Evolutionary conservation across 257 asterid genomes (phyloP), one percentile per base, ranked within the genome.

Genomic region (Salvia rosmarinus): DNA sequence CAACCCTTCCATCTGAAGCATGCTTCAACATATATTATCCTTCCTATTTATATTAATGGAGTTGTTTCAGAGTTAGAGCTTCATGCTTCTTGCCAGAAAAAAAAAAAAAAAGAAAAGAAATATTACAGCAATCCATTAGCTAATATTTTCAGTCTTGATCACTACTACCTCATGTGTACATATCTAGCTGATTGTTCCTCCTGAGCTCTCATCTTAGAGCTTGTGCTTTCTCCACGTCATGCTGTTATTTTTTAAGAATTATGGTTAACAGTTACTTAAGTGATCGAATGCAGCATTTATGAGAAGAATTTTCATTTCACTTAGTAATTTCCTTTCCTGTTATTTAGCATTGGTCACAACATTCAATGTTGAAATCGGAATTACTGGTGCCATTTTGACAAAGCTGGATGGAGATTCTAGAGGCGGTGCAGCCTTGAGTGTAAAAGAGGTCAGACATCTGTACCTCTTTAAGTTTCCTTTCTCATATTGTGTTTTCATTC

Each of bases 391-490:
- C 81, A 91, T 94, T 78, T 77, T 94, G 82, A 88, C 98, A 57
- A 94, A 94, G 87, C 86, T 94, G 54, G 99, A 94, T 81, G 99
- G 99, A 34, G 99, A 94, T 82, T 94, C 99, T 67, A 88, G 99
- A 88, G 99, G 99, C 71, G 99, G 99, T 80, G 97, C 99, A 55
- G 99, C 99, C 66, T 86, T 94, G 85, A 89, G 97, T 68, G 96
- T 94, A 57, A 91, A 86, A 81, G 99, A 94, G 98, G 98, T 92
- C 57, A 60, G 81, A 61, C 72, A 67, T 79, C 62, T 57, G 55
- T 65, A 30, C 61, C 51, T 37, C 63, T 59, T 13, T 40, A 50
- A 42, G 63, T 21, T 30, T 46, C 44, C 54, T 52, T 61, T 40
- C 21, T 21, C 28, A 19, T 67, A 12, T 68, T 9, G 13, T 67